phyloP scores from a whole-genome alignment of 768 basidiomycete genomes.

The Rhodotorula diobovata region DNA sequence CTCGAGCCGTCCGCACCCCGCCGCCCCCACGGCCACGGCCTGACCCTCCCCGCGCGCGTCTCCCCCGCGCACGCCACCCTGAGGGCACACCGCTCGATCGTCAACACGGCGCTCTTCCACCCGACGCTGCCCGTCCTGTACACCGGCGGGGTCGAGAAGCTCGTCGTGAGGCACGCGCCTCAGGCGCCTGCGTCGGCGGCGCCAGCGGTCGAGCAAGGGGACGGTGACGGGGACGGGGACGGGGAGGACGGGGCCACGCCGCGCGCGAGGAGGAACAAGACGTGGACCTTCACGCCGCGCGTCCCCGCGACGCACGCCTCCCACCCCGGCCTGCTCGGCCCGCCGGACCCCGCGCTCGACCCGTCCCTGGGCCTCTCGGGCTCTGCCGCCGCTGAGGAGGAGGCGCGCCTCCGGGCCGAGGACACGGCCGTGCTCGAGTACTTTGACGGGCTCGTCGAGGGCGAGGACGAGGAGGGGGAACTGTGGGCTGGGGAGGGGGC shows the following conservation, averaged over 20 bases:
- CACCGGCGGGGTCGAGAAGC: slow-evolving; percentile 65
- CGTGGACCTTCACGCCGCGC: not conserved
- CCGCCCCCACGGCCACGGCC: too few relatives aligned
- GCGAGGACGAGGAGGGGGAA: not conserved
- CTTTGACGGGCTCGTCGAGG: slow-evolving; percentile 17
- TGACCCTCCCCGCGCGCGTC: slow-evolving; percentile 15
- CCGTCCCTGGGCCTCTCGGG: too few relatives aligned
- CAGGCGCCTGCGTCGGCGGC: not conserved
- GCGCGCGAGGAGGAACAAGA: too few relatives aligned
- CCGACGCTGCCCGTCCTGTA: slow-evolving; percentile 63
- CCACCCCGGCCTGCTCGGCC: not conserved
- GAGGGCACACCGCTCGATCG: slow-evolving; percentile 68
- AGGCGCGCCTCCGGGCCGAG: slow-evolving; percentile 9
- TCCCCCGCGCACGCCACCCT: slow-evolving; percentile 1
- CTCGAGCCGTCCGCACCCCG: too few relatives aligned
- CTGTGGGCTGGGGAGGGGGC: not conserved
- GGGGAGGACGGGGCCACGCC: too few relatives aligned
- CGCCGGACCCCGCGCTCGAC: not conserved
- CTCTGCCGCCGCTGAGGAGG: too few relatives aligned
- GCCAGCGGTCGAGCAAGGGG: too few relatives aligned
- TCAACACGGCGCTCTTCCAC: slow-evolving; percentile 69
- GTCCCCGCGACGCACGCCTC: not conserved
- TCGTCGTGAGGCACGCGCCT: slow-evolving; percentile 11
- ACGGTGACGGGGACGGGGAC: too few relatives aligned
- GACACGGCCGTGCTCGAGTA: slow-evolving; percentile 24